Evolutionary conservation across 2,329 filamentous ascomycete species (phyloP), one percentile per base, ranked within the genome.

Genomic region (Teratosphaeria epicoccoides): DNA sequence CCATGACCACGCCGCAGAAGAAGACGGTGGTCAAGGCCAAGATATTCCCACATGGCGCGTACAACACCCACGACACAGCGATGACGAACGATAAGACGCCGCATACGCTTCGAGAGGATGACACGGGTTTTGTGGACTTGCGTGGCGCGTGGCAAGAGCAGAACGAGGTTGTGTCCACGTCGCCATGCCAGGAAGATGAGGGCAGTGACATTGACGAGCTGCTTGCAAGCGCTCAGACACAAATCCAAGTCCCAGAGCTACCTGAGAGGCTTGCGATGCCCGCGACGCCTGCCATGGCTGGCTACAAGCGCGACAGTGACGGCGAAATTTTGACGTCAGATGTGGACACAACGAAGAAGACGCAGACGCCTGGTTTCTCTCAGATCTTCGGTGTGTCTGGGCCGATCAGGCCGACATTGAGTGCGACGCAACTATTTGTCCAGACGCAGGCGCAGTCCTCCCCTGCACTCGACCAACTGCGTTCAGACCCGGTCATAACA

Each of bases 401-500:
- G 11, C 58, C 62, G n/a, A 60, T 64, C 6, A 64, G 65, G 17
- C 63, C 55, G n/a, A 47, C 56, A 2, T 65, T 76, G 62, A 72
- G 69, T 29, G 64, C 72, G 24, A 74, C 72, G 6, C 73, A 76
- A 52, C 62, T 70, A 11, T 76, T 74, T 57, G 65, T 70, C 47
- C 68, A 70, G 24, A 75, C 72, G 1, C 73, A 74, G 55, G 70
- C 68, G 22, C 65, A 64, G 17, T 74, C 73, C 0, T 75, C 73
- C 23, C 72, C 73, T 17, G 56, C 66, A 3, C 58, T 64, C 17
- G 68, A 68, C 51, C 26, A 48, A 26, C 58, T 60, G 3, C 63
- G 59, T n/a, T 74, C 73, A 14, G 73, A 76, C 55, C 66, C 70
- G 1, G 60, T 74, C 17, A 67, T 71, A 50, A 68, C 70, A 29